These are phyloP conservation scores for Torulaspora indica DNA, from an alignment of 805 yeast genomes.

Conservation along the genomic window DNA sequence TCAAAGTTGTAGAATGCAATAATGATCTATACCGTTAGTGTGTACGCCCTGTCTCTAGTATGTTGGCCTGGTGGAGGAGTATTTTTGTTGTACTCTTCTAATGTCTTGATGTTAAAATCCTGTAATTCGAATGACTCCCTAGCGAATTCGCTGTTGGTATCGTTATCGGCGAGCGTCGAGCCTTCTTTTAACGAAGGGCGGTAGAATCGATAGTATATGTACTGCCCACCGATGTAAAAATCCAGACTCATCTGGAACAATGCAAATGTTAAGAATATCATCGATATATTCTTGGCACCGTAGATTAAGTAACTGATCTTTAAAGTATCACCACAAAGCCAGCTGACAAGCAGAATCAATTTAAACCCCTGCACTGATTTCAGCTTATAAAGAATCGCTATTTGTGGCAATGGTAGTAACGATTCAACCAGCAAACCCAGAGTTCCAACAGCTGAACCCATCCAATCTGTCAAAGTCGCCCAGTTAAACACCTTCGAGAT, in stretches of 20 bases:
- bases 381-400: slow-evolving; percentile 59
- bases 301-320: slow-evolving; percentile 70
- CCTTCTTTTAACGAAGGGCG: slow-evolving; percentile 19
- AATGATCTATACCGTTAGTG: slow-evolving; percentile 7
- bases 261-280: slow-evolving; percentile 63
- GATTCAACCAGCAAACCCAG: slow-evolving; percentile 68
- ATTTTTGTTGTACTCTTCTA: slow-evolving; percentile 1
- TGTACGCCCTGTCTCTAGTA: slow-evolving; percentile 13
- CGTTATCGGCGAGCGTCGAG: slow-evolving; percentile 2
- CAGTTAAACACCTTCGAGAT: slow-evolving; percentile 35
- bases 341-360: slow-evolving; percentile 64
- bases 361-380: slow-evolving; percentile 76
- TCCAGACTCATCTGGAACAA: slow-evolving; percentile 74
- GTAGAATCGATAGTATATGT: slow-evolving; percentile 53
- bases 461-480: slow-evolving; percentile 52
- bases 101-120: slow-evolving; percentile 12
- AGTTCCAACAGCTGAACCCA: slow-evolving; percentile 51
- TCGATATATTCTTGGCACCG: slow-evolving; percentile 67
- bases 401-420: slow-evolving; percentile 71
- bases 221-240: slow-evolving; percentile 67
- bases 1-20: slow-evolving; percentile 2
- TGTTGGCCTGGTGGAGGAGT: slow-evolving; percentile 13
- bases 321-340: slow-evolving; percentile 85
- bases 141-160: background rate
- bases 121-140: slow-evolving; percentile 16